Conservation (phyloP, 2,329 filamentous ascomycete species). For the Fonsecaea pedrosoi region DNA sequence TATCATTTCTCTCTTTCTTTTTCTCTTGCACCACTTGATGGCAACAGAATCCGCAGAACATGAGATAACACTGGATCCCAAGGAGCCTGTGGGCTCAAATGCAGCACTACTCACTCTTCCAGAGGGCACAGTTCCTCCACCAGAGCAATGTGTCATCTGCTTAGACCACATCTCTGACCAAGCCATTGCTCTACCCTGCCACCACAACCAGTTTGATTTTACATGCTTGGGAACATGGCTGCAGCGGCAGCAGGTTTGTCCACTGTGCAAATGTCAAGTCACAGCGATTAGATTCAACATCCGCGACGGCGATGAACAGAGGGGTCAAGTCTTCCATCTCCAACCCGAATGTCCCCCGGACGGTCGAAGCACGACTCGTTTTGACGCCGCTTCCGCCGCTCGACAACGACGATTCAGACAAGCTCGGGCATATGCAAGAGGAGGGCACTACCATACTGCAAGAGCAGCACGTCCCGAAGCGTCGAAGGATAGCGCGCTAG, state of each 20-base stretch:
- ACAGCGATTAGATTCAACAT: constrained; percentile 71
- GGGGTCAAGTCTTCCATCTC: constrained; percentile 40
- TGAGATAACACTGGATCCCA: constrained; percentile 20
- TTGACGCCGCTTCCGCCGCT: neutral
- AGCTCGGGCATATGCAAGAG: constrained; percentile 20
- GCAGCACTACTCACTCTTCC: neutral
- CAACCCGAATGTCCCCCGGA: constrained; percentile 40
- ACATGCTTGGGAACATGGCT: constrained; percentile 84
- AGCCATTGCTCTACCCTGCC: constrained; percentile 76
- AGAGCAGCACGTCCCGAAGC: constrained; percentile 24
- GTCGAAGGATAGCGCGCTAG: constrained; percentile 53
- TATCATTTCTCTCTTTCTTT: neutral
- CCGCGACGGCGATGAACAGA: constrained; percentile 42
- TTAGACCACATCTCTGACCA: constrained; percentile 75
- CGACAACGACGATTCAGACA: constrained; percentile 26
- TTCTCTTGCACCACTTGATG: constrained; percentile 20
- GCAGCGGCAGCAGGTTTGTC: constrained; percentile 73
- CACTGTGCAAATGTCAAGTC: constrained; percentile 72
- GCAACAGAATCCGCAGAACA: constrained; percentile 19
- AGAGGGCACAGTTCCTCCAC: neutral
- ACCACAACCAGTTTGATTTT: constrained; percentile 83
- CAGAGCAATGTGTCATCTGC: constrained; percentile 77
- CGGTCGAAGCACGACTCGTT: neutral
- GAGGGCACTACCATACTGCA: constrained; percentile 31
- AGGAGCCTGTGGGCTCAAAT: constrained; percentile 20